Base-by-base conservation (phyloP, 208 protist genomes). In the Blastocrithidia nonstop region DNA sequence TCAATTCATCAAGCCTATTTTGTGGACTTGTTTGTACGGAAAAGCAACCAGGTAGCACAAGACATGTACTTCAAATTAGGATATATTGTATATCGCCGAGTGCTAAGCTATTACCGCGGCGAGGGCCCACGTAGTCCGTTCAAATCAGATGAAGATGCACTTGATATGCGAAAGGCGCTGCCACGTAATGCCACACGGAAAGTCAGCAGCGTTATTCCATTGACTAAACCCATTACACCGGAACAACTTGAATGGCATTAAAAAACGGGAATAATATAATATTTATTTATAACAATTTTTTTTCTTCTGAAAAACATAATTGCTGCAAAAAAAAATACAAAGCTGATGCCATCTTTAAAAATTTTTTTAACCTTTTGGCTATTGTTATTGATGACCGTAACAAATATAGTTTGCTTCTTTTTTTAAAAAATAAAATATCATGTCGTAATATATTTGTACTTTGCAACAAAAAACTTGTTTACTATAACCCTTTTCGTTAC, bases 1-100 rank as follows among this genome's bases (percentile, higher is more conserved):
- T 41, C 62, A 19, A 64, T 89, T 24, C 78, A 98, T 60, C 74
- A 97, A 49, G 93, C 89, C 11, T 99, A 98, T 60, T 99, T 99
- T 85, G 96, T 99, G 0, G 98, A 99, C 61, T 74, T 99, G 0
- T 99, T 98, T 61, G 98, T 99, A 8, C 87, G 97, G 22, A 73
- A 83, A 47, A 96, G 94, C 37, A 99, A 99, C 62, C 66, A 65
- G 21, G 80, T 98, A 3, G 98, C 97, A 0, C 91, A 98, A 46
- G 71, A 79, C 37, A 99, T 99, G 96, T 99, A 99, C 62, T 61
- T 87, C 20, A 86, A 92, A 37, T 64, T 99, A 21, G 97, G 96
- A 4, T 99, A 99, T 70, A 76, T 87, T 47, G 67, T 98, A 0
- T 99, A 99, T 61, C 74, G 98, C 4, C 79, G 74, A 0, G 94